Conservation (phyloP, 2,329 filamentous ascomycete species). For the Proliferodiscus dingleyae region DNA sequence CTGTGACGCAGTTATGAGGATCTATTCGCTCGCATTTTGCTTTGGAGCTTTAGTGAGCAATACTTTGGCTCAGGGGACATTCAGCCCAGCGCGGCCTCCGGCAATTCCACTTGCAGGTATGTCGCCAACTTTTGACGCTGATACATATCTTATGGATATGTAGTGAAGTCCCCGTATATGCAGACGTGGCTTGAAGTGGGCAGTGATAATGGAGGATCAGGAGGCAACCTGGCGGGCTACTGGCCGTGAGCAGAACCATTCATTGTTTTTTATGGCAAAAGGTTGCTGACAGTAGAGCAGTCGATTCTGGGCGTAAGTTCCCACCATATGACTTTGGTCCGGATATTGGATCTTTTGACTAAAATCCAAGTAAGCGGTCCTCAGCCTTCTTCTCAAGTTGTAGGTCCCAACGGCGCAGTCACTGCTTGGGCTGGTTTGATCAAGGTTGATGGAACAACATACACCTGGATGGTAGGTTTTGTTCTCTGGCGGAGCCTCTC, state of each 20-base stretch:
- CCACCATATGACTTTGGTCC: neutral
- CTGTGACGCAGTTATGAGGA: constrained; percentile 11
- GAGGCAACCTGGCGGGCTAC: constrained; percentile 59
- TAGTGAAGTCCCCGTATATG: constrained; percentile 65
- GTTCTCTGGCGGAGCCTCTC: too few relatives aligned
- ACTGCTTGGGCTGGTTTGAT: constrained; percentile 68
- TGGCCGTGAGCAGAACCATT: constrained; percentile 21
- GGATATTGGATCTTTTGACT: neutral
- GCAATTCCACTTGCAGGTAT: constrained; percentile 61
- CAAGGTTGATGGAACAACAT: constrained; percentile 58
- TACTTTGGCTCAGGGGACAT: constrained; percentile 44
- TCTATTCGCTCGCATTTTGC: constrained; percentile 6
- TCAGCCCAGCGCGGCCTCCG: constrained; percentile 60
- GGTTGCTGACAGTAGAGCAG: constrained; percentile 18
- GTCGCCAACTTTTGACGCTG: neutral
- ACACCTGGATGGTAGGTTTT: constrained; percentile 72
- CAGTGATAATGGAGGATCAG: constrained; percentile 54
- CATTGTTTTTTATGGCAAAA: neutral
- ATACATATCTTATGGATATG: neutral
- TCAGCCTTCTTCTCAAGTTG: constrained; percentile 23
- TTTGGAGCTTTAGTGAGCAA: constrained; percentile 5
- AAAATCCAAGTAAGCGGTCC: constrained; percentile 14
- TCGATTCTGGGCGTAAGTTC: constrained; percentile 27
- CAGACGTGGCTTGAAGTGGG: constrained; percentile 67
- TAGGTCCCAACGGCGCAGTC: constrained; percentile 42